Evolutionary conservation across 257 asterid species (phyloP), one percentile per base, ranked within the genome.

Genomic region (Solanum chiquidenum): DNA sequence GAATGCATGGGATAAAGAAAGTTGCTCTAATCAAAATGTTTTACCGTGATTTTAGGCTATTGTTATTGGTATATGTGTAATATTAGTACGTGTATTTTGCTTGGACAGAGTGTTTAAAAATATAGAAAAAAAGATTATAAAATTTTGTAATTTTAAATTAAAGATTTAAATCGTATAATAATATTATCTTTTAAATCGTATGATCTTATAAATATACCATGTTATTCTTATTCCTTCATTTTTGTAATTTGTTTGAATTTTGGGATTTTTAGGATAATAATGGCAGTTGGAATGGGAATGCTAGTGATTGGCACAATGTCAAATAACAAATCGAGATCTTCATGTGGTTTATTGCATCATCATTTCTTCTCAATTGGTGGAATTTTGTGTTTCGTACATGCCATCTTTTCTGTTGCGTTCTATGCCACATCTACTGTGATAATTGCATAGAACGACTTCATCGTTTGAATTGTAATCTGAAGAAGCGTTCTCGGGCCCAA

Each of bases 361-460:
- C 95, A 94, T 87, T 94, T 94, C 87, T 90, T 96, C 75, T 93
- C 98, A 0, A 90, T 90, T 14, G 99, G 99, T 88, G 99, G 98
- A 83, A 90, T 94, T 83, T 60, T 93, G 86, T 95, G 98, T 90
- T 86, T 95, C 76, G 94, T 93, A 58, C 99, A 96, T 88, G 94
- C 94, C 62, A 87, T 93, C 3, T 91, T 95, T 86, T 88, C 98
- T 9, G 93, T 95, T 21, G 98, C 96, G 0, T 96, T 92, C 83
- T 94, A 91, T 89, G 94, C 92, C 76, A 94, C 96, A 12, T 83
- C 95, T 69, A 89, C 93, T 18, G 88, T 94, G 31, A 29, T 31
- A 29, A 27, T 29, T 49, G 71, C 44, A 49, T 82, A 82, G 44
- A 27, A 52, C 62, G 4, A 6, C 12, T 11, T 11, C 33, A 5